These are phyloP conservation scores for Casuarina glauca DNA, from an alignment of 306 rosid genomes.

Conservation along the genomic window DNA sequence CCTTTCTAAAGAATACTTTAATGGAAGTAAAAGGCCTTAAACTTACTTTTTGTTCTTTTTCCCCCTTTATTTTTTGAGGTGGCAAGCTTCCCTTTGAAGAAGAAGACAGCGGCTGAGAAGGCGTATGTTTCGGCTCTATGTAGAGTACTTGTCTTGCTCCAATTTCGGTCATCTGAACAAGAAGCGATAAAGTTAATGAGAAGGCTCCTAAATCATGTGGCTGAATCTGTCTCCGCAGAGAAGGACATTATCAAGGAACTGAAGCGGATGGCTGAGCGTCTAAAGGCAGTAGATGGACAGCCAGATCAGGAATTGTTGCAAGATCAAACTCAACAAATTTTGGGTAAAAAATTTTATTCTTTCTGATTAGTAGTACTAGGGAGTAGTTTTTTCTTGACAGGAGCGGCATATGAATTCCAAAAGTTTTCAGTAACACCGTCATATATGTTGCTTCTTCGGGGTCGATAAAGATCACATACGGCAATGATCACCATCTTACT, in stretches of 20 bases:
- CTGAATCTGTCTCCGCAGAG: conserved; percentile 32
- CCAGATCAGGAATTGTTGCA: conserved; percentile 55
- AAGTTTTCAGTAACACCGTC: neutral
- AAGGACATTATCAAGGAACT: conserved; percentile 53
- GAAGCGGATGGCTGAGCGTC: conserved; percentile 63
- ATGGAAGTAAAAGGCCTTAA: conserved; percentile 20
- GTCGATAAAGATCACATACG: neutral
- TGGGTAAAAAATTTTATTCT: conserved; percentile 33
- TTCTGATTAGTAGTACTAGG: neutral
- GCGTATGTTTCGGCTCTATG: conserved; percentile 76
- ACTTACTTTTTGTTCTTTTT: conserved; percentile 17
- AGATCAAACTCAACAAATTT: conserved; percentile 48
- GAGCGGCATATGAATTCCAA: neutral
- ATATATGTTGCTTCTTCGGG: neutral
- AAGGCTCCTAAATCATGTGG: conserved; percentile 46
- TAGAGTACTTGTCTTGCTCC: conserved; percentile 63
- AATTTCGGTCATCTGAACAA: conserved; percentile 73
- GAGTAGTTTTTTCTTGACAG: neutral
- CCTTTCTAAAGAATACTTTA: neutral
- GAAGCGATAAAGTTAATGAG: conserved; percentile 67
- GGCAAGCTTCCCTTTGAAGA: conserved; percentile 65
- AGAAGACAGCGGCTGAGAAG: conserved; percentile 83
- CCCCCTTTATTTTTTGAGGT: conserved; percentile 47
- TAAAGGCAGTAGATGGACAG: conserved; percentile 47
- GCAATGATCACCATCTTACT: neutral